Evolutionary conservation across 2,329 filamentous ascomycete genomes (phyloP).

Genomic region (Sclerotinia nivalis): DNA sequence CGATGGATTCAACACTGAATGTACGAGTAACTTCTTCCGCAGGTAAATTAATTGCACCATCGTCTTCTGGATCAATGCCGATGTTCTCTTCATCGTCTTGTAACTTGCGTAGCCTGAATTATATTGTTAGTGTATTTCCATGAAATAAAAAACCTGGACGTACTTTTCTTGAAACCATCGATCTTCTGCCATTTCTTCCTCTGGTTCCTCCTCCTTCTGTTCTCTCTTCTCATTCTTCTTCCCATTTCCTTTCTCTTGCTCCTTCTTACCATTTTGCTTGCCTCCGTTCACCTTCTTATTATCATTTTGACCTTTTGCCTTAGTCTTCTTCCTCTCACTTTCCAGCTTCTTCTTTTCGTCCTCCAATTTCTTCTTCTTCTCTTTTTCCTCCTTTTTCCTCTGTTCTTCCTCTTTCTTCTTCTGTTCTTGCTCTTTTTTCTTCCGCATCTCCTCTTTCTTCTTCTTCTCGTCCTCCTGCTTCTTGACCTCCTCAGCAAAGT

Average conservation of each 20-base stretch:
- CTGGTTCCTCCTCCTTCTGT: constrained; percentile 4
- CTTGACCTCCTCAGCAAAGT: constrained; percentile 33
- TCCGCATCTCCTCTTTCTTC: background rate
- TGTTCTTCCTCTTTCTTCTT: constrained; percentile 34
- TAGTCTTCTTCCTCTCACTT: background rate
- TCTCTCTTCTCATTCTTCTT: constrained; percentile 27
- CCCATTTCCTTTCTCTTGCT: background rate
- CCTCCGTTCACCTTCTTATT: background rate
- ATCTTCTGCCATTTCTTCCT: constrained; percentile 35
- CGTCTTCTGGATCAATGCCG: constrained; percentile 30
- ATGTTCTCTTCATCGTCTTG: constrained; percentile 30
- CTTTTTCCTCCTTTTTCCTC: background rate
- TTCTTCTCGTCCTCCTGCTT: background rate
- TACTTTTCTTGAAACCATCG: constrained; percentile 39
- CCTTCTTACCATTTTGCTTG: constrained; percentile 4
- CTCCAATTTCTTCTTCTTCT: constrained; percentile 2
- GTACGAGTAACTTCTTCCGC: constrained; percentile 37
- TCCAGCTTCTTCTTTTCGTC: constrained; percentile 27
- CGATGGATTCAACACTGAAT: constrained; percentile 40
- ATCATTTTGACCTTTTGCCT: background rate
- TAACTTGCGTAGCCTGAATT: constrained; percentile 31
- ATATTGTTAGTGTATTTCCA: background rate
- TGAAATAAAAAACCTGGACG: constrained; percentile 12
- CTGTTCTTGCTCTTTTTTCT: constrained; percentile 4
- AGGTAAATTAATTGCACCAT: constrained; percentile 37